Percentiles rank a stretch among this genome's conserved stretches.
Conservation (phyloP, 1,139 yeast species). For the Candida buenavistaensis region DNA sequence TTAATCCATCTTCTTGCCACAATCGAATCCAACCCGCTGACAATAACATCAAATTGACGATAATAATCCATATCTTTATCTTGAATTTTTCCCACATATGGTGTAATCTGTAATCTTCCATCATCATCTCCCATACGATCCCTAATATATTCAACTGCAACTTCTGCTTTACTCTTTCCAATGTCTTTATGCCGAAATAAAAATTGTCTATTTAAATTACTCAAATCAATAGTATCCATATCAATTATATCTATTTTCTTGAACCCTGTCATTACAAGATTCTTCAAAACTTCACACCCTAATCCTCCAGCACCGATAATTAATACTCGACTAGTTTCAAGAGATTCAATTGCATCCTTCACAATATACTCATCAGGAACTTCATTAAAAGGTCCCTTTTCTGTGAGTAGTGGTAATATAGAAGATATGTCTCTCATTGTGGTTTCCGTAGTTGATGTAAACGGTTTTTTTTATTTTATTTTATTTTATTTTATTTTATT, state of each 20-base stretch:
- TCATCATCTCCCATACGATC: conserved; percentile 37
- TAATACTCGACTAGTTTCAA: conserved; percentile 37
- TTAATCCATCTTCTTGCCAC: conserved; percentile 94
- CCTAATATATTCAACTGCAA: conserved; percentile 67
- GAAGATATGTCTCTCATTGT: conserved; percentile 18
- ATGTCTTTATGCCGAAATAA: conserved; percentile 72
- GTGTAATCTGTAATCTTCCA: conserved; percentile 47
- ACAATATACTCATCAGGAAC: conserved; percentile 36
- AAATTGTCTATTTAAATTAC: conserved; percentile 89
- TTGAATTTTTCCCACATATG: conserved; percentile 70
- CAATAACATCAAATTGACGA: conserved; percentile 65
- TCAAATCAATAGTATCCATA: conserved; percentile 91
- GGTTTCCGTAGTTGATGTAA: no score
- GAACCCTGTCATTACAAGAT: conserved; percentile 78
- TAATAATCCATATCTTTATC: conserved; percentile 68
- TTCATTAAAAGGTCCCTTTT: conserved; percentile 45
- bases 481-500: no score
- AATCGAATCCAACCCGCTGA: conserved; percentile 88
- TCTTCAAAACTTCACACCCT: conserved; percentile 90
- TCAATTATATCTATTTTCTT: conserved; percentile 78
- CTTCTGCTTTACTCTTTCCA: conserved; percentile 77
- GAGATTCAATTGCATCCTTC: conserved; percentile 24
- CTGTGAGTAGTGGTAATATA: conserved; percentile 24
- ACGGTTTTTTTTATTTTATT: no score
- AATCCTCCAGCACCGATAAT: conserved; percentile 94